Evolutionary conservation across 2,329 filamentous ascomycete genomes (phyloP).

Genomic region (Pleomassaria siparia): DNA sequence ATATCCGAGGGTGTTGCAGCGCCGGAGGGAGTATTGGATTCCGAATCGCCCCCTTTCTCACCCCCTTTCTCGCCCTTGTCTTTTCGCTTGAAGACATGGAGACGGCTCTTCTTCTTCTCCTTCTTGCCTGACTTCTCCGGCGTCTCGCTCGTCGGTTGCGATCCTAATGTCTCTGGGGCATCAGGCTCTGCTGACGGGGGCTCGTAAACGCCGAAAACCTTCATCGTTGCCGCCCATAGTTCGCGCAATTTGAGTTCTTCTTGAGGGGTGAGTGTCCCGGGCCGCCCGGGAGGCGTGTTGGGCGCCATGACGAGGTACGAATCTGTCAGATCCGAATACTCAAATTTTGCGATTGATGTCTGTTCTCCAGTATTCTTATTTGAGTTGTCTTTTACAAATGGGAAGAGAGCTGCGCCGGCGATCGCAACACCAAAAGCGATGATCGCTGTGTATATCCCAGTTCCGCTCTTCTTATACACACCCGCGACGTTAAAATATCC

Average conservation of each 20-base stretch:
- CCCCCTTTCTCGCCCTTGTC: constrained; percentile 61
- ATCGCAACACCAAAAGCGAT: constrained; percentile 35
- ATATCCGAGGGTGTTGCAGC: constrained; percentile 31
- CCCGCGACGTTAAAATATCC: constrained; percentile 5
- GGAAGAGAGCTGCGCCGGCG: constrained; percentile 33
- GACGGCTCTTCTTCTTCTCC: constrained; percentile 74
- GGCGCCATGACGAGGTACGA: constrained; percentile 44
- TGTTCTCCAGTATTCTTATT: constrained; percentile 9
- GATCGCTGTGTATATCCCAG: constrained; percentile 26
- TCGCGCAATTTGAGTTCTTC: constrained; percentile 86
- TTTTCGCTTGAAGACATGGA: constrained; percentile 65
- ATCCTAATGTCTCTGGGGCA: constrained; percentile 10
- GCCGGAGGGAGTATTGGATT: constrained; percentile 27
- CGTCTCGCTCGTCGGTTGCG: constrained; percentile 11
- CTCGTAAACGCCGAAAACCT: constrained; percentile 67
- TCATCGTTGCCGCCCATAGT: constrained; percentile 77
- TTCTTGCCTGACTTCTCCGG: constrained; percentile 43
- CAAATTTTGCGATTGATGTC: constrained; percentile 17
- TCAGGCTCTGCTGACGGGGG: constrained; percentile 34
- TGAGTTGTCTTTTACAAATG: constrained; percentile 16
- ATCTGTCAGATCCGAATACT: constrained; percentile 24
- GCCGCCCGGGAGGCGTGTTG: constrained; percentile 65
- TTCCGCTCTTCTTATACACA: constrained; percentile 25
- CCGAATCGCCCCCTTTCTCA: constrained; percentile 49
- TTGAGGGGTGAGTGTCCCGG: constrained; percentile 84